phyloP scores from a whole-genome alignment of 495 filamentous ascomycete species.

The Penicillium canescens region DNA sequence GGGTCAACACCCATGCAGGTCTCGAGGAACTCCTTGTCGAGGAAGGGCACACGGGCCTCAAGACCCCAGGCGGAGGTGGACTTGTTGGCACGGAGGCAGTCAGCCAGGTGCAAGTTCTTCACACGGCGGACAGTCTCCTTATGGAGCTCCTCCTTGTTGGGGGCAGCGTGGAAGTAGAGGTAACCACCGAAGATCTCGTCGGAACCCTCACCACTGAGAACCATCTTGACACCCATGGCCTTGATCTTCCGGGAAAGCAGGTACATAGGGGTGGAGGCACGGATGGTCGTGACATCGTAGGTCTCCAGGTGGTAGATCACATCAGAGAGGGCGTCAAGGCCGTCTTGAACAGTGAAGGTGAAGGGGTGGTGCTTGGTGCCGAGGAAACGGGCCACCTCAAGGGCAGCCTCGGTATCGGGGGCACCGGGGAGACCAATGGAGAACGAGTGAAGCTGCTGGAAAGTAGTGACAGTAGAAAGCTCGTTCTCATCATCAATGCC shows the following conservation, averaged over 20 bases:
- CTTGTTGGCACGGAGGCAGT: constrained; percentile 98
- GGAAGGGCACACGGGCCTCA: constrained; percentile 96
- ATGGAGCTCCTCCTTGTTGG: constrained; percentile 88
- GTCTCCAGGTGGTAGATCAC: constrained; percentile 98
- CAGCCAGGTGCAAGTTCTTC: constrained; percentile 92
- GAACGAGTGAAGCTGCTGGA: constrained; percentile 96
- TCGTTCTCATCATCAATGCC: constrained; percentile 92
- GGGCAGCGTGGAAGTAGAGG: constrained; percentile 96
- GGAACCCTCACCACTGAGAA: constrained; percentile 91
- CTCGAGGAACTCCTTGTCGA: constrained; percentile 96
- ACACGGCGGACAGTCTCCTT: constrained; percentile 88
- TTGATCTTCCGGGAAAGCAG: constrained; percentile 97
- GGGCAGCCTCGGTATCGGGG: constrained; percentile 85
- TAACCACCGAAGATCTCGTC: constrained; percentile 99
- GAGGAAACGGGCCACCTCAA: constrained; percentile 89
- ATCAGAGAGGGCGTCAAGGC: constrained; percentile 91
- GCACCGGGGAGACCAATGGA: constrained; percentile 92
- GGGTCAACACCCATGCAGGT: constrained; percentile 90
- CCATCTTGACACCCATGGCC: constrained; percentile 99
- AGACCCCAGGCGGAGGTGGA: constrained; percentile 98
- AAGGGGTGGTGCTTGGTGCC: constrained; percentile 97
- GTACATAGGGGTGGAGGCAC: constrained; percentile 98
- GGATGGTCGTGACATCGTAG: constrained; percentile 97
- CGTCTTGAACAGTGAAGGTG: constrained; percentile 96
- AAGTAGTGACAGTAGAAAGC: constrained; percentile 84